Conservation (phyloP, 1,284 basidiomycete genomes). For the Butyriboletus appendiculatus region DNA sequence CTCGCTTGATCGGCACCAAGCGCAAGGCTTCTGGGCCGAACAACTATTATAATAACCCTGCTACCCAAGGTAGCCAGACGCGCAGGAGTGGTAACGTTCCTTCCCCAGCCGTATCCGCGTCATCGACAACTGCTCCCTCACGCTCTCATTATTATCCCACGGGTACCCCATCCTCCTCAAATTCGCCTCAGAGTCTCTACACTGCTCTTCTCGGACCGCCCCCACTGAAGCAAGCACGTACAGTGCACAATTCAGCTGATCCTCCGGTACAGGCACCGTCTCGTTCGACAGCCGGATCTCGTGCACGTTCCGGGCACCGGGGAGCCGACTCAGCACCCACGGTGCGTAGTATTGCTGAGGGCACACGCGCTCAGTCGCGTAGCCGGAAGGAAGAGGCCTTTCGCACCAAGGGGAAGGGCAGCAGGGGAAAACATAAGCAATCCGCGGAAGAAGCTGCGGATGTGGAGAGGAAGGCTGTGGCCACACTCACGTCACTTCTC, state of each 20-base stretch:
- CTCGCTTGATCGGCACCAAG: constrained; percentile 57
- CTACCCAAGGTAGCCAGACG: constrained; percentile 42
- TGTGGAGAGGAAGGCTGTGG: constrained; percentile 78
- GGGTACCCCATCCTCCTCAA: constrained; percentile 21
- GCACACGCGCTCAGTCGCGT: constrained; percentile 43
- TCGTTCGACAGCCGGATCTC: constrained; percentile 35
- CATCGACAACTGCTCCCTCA: constrained; percentile 38
- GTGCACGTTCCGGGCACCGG: constrained; percentile 22
- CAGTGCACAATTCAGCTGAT: constrained; percentile 68
- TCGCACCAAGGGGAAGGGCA: constrained; percentile 24
- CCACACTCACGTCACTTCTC: constrained; percentile 70
- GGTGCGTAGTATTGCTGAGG: constrained; percentile 44
- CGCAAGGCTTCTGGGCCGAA: constrained; percentile 48
- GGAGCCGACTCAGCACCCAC: constrained; percentile 9
- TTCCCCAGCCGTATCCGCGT: constrained; percentile 50
- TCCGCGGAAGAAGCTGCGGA: constrained; percentile 44
- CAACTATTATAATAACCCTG: constrained; percentile 51
- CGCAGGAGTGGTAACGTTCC: constrained; percentile 34
- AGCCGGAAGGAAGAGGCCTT: constrained; percentile 24
- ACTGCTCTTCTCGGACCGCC: constrained; percentile 73
- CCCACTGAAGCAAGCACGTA: constrained; percentile 69
- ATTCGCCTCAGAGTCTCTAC: constrained; percentile 59
- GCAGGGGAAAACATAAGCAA: constrained; percentile 55
- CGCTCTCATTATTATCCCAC: constrained; percentile 44
- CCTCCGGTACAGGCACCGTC: constrained; percentile 63